phyloP scores from a whole-genome alignment of 495 filamentous ascomycete genomes.

The Penicillium chermesinum region DNA sequence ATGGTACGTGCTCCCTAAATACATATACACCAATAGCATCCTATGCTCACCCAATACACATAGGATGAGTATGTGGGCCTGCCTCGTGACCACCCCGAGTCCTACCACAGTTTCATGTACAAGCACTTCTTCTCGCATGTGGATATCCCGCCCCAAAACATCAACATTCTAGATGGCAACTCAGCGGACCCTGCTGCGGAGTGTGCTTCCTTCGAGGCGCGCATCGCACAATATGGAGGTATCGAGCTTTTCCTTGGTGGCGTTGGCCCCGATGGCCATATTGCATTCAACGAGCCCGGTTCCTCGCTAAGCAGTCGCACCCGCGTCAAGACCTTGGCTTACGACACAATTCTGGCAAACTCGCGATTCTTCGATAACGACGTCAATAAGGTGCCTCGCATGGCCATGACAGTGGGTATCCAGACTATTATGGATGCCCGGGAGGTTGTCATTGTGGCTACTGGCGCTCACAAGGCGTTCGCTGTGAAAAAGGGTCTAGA shows the following conservation, averaged over 20 bases:
- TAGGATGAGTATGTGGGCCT: constrained; percentile 86
- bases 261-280: constrained; percentile 80
- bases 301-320: constrained; percentile 74
- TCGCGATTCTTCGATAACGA: constrained; percentile 77
- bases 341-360: constrained; percentile 83
- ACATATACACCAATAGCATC: not conserved
- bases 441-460: constrained; percentile 78
- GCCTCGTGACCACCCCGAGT: constrained; percentile 74
- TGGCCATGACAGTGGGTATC: constrained; percentile 85
- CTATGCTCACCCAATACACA: not conserved
- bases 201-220: constrained; percentile 72
- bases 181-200: constrained; percentile 70
- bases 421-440: constrained; percentile 76
- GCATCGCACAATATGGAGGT: constrained; percentile 68
- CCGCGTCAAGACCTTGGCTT: constrained; percentile 79
- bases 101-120: constrained; percentile 89
- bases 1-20: constrained; percentile 55
- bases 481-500: constrained; percentile 81
- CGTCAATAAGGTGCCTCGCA: constrained; percentile 65
- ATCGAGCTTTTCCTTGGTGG: constrained; percentile 85
- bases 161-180: constrained; percentile 83
- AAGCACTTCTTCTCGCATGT: constrained; percentile 86
- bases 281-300: constrained; percentile 87
- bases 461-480: constrained; percentile 73
- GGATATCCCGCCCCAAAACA: constrained; percentile 71